Conservation (phyloP, 192 early-diverging fungal species). For the Allomyces macrogynus region DNA sequence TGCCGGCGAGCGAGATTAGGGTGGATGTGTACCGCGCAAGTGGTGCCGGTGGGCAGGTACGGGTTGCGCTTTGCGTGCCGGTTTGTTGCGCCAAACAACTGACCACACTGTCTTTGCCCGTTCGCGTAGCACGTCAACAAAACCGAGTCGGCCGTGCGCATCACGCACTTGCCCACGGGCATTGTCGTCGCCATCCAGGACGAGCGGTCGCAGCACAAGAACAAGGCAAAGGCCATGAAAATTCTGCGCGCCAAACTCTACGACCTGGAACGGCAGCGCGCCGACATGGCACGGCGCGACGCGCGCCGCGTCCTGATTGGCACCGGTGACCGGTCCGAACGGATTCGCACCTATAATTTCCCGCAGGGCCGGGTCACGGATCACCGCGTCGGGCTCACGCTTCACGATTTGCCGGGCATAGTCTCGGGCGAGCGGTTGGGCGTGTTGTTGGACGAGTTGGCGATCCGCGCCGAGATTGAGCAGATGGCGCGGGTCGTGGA, state of each 20-base stretch:
- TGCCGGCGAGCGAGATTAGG: conserved; percentile 41
- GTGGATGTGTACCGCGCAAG: conserved; percentile 55
- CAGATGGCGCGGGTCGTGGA: too few species aligned
- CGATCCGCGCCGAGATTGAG: too few species aligned
- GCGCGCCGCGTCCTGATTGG: conserved; percentile 42
- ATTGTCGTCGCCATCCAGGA: conserved; percentile 71
- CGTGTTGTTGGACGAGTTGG: conserved; percentile 20
- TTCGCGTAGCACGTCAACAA: conserved; percentile 63
- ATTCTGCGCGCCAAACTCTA: conserved; percentile 60
- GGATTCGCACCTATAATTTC: conserved; percentile 67
- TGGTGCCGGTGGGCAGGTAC: conserved; percentile 57
- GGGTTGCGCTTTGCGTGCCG: too few species aligned
- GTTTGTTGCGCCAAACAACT: too few species aligned
- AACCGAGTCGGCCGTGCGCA: conserved; percentile 79
- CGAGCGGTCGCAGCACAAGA: conserved; percentile 85
- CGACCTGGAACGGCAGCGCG: conserved; percentile 40
- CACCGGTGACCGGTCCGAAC: conserved; percentile 54
- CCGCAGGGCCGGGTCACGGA: conserved; percentile 62
- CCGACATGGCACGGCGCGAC: conserved; percentile 31
- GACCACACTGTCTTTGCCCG: neutral
- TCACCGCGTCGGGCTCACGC: conserved; percentile 53
- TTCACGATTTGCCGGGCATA: conserved; percentile 44
- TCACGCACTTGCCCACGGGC: conserved; percentile 84
- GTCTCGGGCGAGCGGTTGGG: conserved; percentile 28
- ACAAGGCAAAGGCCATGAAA: conserved; percentile 69